These are phyloP conservation scores for Paraglomus occultum DNA, from an alignment of 192 early-diverging fungal species.

Conservation along the genomic window DNA sequence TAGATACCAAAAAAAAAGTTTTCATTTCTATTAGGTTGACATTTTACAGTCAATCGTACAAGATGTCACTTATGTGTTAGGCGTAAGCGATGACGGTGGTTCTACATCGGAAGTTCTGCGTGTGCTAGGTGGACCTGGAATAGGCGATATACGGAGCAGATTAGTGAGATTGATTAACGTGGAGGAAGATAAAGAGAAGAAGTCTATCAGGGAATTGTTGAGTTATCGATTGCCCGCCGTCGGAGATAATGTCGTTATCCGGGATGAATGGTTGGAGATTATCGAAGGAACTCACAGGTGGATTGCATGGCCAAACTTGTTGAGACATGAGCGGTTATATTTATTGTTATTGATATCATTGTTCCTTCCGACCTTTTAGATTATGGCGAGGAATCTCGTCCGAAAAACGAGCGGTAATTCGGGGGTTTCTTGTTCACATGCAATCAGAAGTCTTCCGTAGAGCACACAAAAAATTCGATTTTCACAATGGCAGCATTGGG, in stretches of 20 bases:
- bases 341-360: background rate
- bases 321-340: background rate
- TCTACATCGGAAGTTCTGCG: constrained; percentile 66
- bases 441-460: constrained; percentile 64
- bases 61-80: constrained; percentile 65
- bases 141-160: constrained; percentile 71
- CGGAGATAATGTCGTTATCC: constrained; percentile 54
- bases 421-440: constrained; percentile 68
- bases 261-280: constrained; percentile 69
- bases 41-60: constrained; percentile 61
- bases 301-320: constrained; percentile 23
- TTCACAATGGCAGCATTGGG: constrained; percentile 71
- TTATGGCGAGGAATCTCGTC: constrained; percentile 50
- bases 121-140: constrained; percentile 71
- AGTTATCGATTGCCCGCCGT: constrained; percentile 64
- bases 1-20: background rate
- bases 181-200: constrained; percentile 51
- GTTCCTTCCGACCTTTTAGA: constrained; percentile 26
- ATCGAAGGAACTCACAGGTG: constrained; percentile 73
- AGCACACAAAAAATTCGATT: constrained; percentile 64
- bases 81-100: constrained; percentile 73
- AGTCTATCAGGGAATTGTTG: constrained; percentile 65
- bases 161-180: constrained; percentile 64
- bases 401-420: constrained; percentile 66
- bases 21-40: constrained; percentile 27